A percentile compares a stretch with the other conserved stretches of the same genome.
These are phyloP conservation scores for Bauhinia variegata DNA, from an alignment of 306 rosid genomes.

Conservation along the genomic window DNA sequence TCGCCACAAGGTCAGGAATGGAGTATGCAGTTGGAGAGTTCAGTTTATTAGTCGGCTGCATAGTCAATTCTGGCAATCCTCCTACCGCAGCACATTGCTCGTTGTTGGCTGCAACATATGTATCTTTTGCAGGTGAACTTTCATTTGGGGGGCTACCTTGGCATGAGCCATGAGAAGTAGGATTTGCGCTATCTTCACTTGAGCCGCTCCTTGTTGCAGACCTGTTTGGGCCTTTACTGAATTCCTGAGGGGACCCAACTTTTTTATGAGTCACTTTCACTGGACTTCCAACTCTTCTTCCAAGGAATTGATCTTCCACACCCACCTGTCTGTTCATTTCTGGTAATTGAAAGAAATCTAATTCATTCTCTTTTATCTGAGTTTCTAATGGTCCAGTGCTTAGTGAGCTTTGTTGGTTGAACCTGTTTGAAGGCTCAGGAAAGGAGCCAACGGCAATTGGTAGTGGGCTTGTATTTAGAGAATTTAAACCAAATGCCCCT, in stretches of 20 bases:
- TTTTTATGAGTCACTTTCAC: slow-evolving; percentile 46
- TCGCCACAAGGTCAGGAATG: slow-evolving; percentile 37
- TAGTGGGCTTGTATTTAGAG: slow-evolving; percentile 58
- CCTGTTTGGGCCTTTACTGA: slow-evolving; percentile 43
- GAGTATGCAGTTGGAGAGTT: slow-evolving; percentile 37
- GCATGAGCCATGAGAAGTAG: slow-evolving; percentile 77
- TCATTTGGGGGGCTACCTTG: slow-evolving; percentile 70
- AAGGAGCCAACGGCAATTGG: slow-evolving; percentile 53
- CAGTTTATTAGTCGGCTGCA: slow-evolving; percentile 41
- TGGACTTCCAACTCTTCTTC: slow-evolving; percentile 41
- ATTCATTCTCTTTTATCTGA: slow-evolving; percentile 47
- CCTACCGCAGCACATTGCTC: slow-evolving; percentile 47
- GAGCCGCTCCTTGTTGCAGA: slow-evolving; percentile 63
- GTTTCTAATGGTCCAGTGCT: slow-evolving; percentile 44
- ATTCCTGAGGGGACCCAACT: slow-evolving; percentile 32
- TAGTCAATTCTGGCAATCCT: slow-evolving; percentile 54
- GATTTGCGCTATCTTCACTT: slow-evolving; percentile 70
- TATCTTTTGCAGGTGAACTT: slow-evolving; percentile 48
- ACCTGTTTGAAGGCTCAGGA: slow-evolving; percentile 56
- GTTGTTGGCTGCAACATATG: slow-evolving; percentile 40
- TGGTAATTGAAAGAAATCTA: slow-evolving; percentile 41
- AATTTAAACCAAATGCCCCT: slow-evolving; percentile 65
- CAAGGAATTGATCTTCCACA: slow-evolving; percentile 49
- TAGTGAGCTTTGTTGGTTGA: slow-evolving; percentile 45
- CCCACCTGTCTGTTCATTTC: slow-evolving; percentile 43